Evolutionary conservation across 495 filamentous ascomycete genomes (phyloP).

Genomic region (Tuber microsphaerosporum): DNA sequence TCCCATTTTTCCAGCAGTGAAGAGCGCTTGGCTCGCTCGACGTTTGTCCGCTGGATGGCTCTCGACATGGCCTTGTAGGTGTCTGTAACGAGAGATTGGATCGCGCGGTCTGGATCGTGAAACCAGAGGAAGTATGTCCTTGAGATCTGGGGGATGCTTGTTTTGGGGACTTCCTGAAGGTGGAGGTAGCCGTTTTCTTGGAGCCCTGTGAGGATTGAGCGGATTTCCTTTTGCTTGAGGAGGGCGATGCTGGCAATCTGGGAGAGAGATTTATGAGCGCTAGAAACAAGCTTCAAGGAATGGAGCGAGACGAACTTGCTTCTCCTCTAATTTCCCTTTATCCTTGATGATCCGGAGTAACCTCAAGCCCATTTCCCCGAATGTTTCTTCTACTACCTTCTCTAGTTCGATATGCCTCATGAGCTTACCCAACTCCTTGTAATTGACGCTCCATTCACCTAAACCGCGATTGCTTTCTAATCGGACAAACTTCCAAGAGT

Average conservation of each 20-base stretch:
- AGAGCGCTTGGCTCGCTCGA: constrained; percentile 60
- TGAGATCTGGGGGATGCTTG: constrained; percentile 64
- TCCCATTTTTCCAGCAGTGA: constrained; percentile 68
- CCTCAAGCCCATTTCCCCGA: constrained; percentile 66
- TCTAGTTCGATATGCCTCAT: constrained; percentile 71
- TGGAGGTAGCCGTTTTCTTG: constrained; percentile 76
- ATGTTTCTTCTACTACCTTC: constrained; percentile 63
- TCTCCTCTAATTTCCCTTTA: constrained; percentile 88
- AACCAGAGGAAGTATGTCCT: constrained; percentile 85
- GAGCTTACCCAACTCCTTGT: constrained; percentile 57
- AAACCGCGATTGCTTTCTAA: constrained; percentile 52
- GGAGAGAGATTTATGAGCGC: constrained; percentile 6
- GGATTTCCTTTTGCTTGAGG: constrained; percentile 70
- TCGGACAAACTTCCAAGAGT: constrained; percentile 61
- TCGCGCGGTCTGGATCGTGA: constrained; percentile 67
- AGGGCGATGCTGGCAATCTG: constrained; percentile 62
- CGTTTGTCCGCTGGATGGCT: constrained; percentile 64
- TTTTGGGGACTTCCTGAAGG: constrained; percentile 84
- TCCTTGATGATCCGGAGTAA: constrained; percentile 72
- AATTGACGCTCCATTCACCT: constrained; percentile 75
- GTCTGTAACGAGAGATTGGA: constrained; percentile 60
- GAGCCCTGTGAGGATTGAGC: constrained; percentile 70
- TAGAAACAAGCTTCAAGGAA: background rate
- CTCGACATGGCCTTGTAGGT: constrained; percentile 86
- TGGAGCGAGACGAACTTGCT: constrained; percentile 46